Conservation (phyloP, 495 filamentous ascomycete species). For the Daldinia concentrica region DNA sequence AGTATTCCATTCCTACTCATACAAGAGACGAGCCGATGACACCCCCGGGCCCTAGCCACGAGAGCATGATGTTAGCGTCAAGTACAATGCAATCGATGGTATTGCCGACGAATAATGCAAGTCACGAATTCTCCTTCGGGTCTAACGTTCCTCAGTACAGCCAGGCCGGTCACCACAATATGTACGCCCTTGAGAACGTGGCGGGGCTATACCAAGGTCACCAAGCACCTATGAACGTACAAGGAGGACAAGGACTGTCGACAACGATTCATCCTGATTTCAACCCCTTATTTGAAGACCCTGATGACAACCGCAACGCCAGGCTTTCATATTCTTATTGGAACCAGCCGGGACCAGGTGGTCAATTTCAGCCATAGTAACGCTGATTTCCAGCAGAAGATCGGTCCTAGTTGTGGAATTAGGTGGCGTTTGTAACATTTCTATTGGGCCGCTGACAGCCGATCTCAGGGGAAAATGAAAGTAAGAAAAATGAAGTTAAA, state of each 20-base stretch:
- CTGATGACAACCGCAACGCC: constrained; percentile 11
- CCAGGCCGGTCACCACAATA: constrained; percentile 1
- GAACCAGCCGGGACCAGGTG: constrained; percentile 1
- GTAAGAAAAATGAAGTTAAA: neutral
- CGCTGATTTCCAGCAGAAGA: neutral
- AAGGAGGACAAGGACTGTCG: neutral
- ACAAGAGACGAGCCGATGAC: constrained; percentile 4
- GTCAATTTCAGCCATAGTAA: constrained; percentile 7
- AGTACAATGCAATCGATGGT: constrained; percentile 17
- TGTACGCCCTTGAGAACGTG: constrained; percentile 23
- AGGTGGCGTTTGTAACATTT: neutral
- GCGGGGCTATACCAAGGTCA: constrained; percentile 23
- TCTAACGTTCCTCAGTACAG: constrained; percentile 4
- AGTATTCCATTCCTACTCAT: constrained; percentile 8
- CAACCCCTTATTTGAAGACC: constrained; percentile 13
- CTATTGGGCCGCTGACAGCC: neutral
- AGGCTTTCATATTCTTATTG: constrained; percentile 17
- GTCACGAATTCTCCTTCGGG: constrained; percentile 13
- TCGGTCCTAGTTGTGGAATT: neutral
- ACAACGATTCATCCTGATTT: constrained; percentile 7
- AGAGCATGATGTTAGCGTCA: constrained; percentile 22
- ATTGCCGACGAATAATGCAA: constrained; percentile 2
- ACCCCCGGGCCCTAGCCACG: constrained; percentile 3
- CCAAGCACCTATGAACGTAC: neutral
- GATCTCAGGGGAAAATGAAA: neutral